Base-by-base conservation (phyloP, 805 yeast genomes). In the Komagataella pastoris region DNA sequence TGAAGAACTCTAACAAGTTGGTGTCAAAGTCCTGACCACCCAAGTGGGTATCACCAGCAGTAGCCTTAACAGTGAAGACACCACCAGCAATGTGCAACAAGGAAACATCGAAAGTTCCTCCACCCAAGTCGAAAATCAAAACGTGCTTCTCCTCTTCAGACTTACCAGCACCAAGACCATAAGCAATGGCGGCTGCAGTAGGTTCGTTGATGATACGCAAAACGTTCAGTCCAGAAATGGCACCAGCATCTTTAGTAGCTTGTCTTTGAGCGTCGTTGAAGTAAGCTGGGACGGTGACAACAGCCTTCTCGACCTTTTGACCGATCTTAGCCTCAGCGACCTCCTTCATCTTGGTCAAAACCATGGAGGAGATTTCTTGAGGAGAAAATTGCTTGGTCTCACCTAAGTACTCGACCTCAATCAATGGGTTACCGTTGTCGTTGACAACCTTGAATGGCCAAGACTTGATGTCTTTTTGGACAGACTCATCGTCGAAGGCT, bases 301-400 rank as follows among this genome's bases (percentile, higher is more conserved):
- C 93, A 3, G 93, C 93, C 58, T 81, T 83, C 54, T 76, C 75
- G 17, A 83, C 75, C 19, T 71, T 62, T 54, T 69, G 67, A 56
- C 75, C 74, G 45, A 82, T 65, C 23, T 21, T 21, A 21, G 23
- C 14, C 62, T 80, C 83, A 17, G 91, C 89, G 47, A 79, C 72
- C 55, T 71, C 74, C 65, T 75, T 82, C 85, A 84, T 80, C 63
- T 81, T 80, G 55, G 74, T 70, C 55, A 84, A 69, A 44, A 84
- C 78, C 97, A 90, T 89, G 17, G 96, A 85, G 30, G 96, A 88
- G 64, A 89, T 81, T 73, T 89, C 97, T 74, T 89, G 97, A 51
- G 97, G 97, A 51, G 96, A 80, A 77, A 90, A 89, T 8, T 76
- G 76, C 75, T 89, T 90, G 63, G 81, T 80, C 73, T 90, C 97